Evolutionary conservation across 345 rosid genomes (phyloP), one percentile per base, ranked within the genome.

Genomic region (Fremontodendron californicum): DNA sequence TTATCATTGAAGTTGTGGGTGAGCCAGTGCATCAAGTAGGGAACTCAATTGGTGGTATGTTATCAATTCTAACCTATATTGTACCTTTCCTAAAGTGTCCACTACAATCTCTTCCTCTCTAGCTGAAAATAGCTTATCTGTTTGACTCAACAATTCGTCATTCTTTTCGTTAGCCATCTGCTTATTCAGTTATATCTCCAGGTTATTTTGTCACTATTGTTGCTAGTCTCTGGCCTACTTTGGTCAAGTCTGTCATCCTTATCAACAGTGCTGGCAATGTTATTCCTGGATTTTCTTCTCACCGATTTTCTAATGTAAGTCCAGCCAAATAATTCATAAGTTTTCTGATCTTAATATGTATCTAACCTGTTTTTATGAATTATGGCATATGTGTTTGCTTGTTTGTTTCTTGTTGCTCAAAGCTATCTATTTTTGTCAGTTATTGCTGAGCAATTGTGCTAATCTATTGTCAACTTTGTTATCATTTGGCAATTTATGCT

Each of bases 11-110:
- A 81, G 89, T 91, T 66, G 92, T 92, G 16, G 88, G 90, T 8
- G 97, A 94, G 82, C 93, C 98, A 18, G 92, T 88, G 62, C 96
- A 94, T 82, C 85, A 90, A 43, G 85, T 89, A 21, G 98, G 98
- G 73, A 92, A 94, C 84, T 94, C 98, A 58, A 82, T 94, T 61
- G 98, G 97, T 45, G 98, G 98, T 92, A 90, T 68, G 81, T 63
- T 77, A 52, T 60, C 60, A 58, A 37, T 68, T 77, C 61, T 31
- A 8, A 48, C 21, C 31, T 57, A 33, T 27, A 57, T 33, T 77
- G 19, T 46, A 25, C 42, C 65, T 62, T 78, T 57, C 63, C 23
- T 16, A 33, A 58, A 52, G 15, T 48, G 42, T 12, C 48, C 5
- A 21, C 27, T 31, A 48, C 13, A 49, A 35, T 31, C 69, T 58